Evolutionary conservation across 495 filamentous ascomycete species (phyloP).

Genomic region (Lasiosphaeriaceae sp.): DNA sequence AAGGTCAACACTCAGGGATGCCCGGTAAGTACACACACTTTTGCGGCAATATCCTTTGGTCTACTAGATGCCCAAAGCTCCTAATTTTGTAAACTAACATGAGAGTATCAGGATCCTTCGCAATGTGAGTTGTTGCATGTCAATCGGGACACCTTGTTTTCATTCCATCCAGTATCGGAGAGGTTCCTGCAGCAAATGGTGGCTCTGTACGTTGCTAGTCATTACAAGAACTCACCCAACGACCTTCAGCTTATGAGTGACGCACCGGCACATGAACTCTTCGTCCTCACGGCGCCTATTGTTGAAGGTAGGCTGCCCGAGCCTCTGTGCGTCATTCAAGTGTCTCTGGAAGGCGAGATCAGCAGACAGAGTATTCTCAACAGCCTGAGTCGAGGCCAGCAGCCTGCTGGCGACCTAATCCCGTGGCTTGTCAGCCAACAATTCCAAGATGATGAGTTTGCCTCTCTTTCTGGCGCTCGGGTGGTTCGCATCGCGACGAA

Average conservation of each 20-base stretch:
- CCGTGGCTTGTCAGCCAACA: constrained; percentile 98
- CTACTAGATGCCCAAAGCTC: too few species aligned
- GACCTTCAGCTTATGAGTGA: constrained; percentile 98
- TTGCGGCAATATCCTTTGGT: too few species aligned
- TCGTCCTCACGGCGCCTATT: constrained; percentile 87
- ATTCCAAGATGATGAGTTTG: constrained; percentile 97
- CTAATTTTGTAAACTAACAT: neutral
- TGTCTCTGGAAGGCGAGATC: constrained; percentile 92
- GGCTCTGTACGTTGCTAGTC: constrained; percentile 93
- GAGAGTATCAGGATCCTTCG: constrained; percentile 58
- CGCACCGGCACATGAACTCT: constrained; percentile 94
- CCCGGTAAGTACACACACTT: constrained; percentile 47
- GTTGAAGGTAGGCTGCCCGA: constrained; percentile 82
- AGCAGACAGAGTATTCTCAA: constrained; percentile 88
- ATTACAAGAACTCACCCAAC: constrained; percentile 98
- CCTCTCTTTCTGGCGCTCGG: constrained; percentile 84
- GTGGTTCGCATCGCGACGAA: constrained; percentile 95
- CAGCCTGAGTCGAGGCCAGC: constrained; percentile 79
- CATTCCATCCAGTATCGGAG: constrained; percentile 94
- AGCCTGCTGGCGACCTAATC: constrained; percentile 92
- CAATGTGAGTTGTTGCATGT: constrained; percentile 88
- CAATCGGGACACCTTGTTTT: constrained; percentile 96
- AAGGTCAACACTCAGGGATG: constrained; percentile 72
- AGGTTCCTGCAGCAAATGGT: constrained; percentile 98
- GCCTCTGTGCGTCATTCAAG: constrained; percentile 90